These are phyloP conservation scores for Candida maesae DNA, from an alignment of 805 yeast species.

Conservation along the genomic window DNA sequence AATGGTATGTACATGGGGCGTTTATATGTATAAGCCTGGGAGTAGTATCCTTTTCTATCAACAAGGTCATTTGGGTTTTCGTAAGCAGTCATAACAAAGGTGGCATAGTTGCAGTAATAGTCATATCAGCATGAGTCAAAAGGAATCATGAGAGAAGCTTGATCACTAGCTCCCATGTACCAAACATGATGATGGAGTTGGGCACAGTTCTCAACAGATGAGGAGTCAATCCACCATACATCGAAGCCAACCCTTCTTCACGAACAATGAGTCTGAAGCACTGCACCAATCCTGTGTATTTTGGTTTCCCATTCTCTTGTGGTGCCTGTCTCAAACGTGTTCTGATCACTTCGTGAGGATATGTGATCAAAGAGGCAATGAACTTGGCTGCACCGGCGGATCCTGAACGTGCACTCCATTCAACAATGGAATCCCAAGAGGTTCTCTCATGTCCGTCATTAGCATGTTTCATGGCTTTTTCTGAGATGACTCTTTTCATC, in stretches of 20 bases:
- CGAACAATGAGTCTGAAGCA: conserved; percentile 80
- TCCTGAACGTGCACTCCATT: conserved; percentile 96
- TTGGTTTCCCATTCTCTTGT: conserved; percentile 67
- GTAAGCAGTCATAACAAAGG: background rate
- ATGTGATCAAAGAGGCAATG: conserved; percentile 86
- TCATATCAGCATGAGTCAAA: background rate
- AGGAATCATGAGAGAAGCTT: conserved; percentile 41
- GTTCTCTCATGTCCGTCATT: conserved; percentile 32
- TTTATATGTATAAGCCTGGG: too few relatives aligned
- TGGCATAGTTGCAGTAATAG: too few relatives aligned
- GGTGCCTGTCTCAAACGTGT: conserved; percentile 97
- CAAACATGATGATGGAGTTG: conserved; percentile 96
- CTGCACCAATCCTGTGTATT: conserved; percentile 86
- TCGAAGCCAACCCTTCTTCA: conserved; percentile 88
- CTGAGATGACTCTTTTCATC: conserved; percentile 69
- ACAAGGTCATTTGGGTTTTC: background rate
- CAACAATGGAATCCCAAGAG: conserved; percentile 61
- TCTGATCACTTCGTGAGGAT: conserved; percentile 96
- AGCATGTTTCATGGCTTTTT: conserved; percentile 41
- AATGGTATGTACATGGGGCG: conserved; percentile 1
- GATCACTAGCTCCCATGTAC: conserved; percentile 92
- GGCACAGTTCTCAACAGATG: conserved; percentile 97
- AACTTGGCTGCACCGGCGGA: conserved; percentile 97
- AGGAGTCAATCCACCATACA: conserved; percentile 98
- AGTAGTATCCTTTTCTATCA: background rate